Evolutionary conservation across 148 eudicot species (phyloP).

Genomic region (Cornus kousa): DNA sequence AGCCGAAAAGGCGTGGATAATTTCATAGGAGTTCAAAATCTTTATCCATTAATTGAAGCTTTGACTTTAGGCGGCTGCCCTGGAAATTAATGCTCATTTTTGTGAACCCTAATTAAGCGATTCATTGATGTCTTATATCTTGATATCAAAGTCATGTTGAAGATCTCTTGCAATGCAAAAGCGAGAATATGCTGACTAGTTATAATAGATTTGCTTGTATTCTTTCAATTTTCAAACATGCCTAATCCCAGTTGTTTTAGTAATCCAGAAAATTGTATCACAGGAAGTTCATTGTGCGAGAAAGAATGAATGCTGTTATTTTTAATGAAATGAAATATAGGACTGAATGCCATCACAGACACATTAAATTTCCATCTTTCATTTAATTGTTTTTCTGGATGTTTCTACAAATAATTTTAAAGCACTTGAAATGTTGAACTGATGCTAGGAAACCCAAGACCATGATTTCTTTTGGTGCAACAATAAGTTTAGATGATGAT

Average conservation of each 20-base stretch:
- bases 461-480: not conserved
- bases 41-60: not conserved
- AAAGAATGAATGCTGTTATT: no score
- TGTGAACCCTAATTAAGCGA: not conserved
- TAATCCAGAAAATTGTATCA: not conserved
- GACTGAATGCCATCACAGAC: not conserved
- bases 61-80: not conserved
- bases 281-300: not conserved
- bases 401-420: not conserved
- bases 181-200: not conserved
- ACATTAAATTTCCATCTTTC: no score
- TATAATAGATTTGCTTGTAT: not conserved
- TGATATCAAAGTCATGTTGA: no score
- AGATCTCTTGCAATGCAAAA: not conserved
- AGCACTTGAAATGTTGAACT: not conserved
- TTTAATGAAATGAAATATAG: not conserved
- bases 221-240: not conserved
- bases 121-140: no score
- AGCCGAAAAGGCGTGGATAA: not conserved
- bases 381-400: no score
- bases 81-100: not conserved
- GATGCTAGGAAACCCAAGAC: not conserved
- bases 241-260: not conserved
- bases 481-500: not conserved
- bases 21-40: not conserved